Evolutionary conservation across 2,329 filamentous ascomycete species (phyloP), one percentile per base, ranked within the genome.

Genomic region (Nothomitra cinnamomea): DNA sequence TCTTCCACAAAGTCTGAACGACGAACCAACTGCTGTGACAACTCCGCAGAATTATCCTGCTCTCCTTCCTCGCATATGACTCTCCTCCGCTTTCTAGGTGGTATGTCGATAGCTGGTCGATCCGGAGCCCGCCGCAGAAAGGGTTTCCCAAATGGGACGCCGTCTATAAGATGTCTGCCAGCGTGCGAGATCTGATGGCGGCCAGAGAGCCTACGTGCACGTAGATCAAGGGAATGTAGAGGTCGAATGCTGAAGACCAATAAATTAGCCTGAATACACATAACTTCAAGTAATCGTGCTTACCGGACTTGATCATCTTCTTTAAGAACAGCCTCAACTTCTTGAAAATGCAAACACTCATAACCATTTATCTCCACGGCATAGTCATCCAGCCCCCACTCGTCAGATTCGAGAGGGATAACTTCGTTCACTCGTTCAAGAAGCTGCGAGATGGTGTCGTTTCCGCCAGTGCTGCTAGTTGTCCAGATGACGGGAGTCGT

Each of bases 341-440:
- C 73, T 64, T 87, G 83, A 61, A 87, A 96, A 68, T 95, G 90
- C 54, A 95, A 69, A 61, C 87, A 92, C 67, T 96, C 90, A 59
- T 86, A 95, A 47, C 77, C 80, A 17, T 67, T 70, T 2, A 95
- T 74, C 66, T 94, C 85, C 28, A 95, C 86, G 7, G 78, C 78
- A 66, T 96, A 96, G 64, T 95, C 87, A 62, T 95, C 89, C 2
- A 95, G 69, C 0, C 87, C 87, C 87, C 87, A 95, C 56, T 87
- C 74, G 41, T 75, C 74, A 54, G 82, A 80, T 69, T 95, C 88
- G 0, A 96, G 77, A 0, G 89, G 88, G 1, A 95, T 71, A 15
- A 85, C 75, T 43, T 85, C 78, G 66, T 94, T 89, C 59, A 95
- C 73, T 56, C 87, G 77, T 58, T 85, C 79, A 38, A 95, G 72